Conservation (phyloP, 306 rosid genomes). For the Inga oerstediana region DNA sequence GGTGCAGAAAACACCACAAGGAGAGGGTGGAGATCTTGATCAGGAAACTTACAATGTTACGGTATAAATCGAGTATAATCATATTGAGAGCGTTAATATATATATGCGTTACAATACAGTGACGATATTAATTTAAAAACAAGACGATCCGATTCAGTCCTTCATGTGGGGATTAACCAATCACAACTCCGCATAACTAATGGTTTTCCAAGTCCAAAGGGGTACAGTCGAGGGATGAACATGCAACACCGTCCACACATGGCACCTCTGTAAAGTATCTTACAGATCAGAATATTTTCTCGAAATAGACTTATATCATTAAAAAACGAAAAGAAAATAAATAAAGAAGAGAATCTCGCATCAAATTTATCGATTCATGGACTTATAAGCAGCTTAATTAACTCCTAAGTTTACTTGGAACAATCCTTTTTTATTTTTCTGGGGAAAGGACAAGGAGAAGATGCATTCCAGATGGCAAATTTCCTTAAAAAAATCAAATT, state of each 20-base stretch:
- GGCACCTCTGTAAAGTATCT: background rate
- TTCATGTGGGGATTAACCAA: background rate
- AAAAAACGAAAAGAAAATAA: background rate
- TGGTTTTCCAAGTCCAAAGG: background rate
- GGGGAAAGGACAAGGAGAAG: background rate
- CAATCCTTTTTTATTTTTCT: no score
- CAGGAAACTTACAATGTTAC: background rate
- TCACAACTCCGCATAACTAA: background rate
- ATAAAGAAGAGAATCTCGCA: background rate
- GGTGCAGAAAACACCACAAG: background rate
- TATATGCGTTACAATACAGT: no score
- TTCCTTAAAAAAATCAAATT: background rate
- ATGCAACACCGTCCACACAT: background rate
- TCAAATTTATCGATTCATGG: background rate
- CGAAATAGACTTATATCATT: background rate
- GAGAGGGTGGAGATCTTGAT: background rate
- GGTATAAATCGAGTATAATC: background rate
- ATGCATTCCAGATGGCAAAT: background rate
- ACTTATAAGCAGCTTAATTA: background rate
- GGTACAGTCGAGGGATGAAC: no score
- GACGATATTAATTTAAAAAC: background rate
- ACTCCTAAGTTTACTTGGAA: background rate
- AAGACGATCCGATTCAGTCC: background rate
- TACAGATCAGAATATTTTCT: background rate
- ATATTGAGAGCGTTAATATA: background rate